Evolutionary conservation across 192 early-diverging fungal species (phyloP), one percentile per base, ranked within the genome.

Genomic region (Entomortierella beljakovae): DNA sequence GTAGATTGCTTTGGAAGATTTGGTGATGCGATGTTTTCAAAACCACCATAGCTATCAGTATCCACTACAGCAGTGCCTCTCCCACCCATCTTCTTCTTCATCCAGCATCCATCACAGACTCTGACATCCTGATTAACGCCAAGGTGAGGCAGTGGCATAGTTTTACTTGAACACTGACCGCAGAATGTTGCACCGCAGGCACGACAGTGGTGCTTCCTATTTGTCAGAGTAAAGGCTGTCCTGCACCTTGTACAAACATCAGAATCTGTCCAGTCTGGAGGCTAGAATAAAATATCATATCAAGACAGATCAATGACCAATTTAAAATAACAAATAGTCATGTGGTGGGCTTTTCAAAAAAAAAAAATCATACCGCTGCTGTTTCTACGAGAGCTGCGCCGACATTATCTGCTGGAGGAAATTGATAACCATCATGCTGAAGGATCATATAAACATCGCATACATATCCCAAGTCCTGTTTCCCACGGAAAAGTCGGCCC

Each of bases 181-280:
- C 97, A 98, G 68, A 94, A 99, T 22, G 95, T 96, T 37, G 91
- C 83, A 18, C 98, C 98, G 80, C 98, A 99, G 70, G 97, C 94
- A 76, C 98, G 92, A 70, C 98, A 99, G 82, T 99, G 98, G 80
- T 99, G 98, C 80, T 99, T 98, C 62, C 98, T 89, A 80, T 97
- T 99, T 42, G 96, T 95, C 3, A 96, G 85, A 20, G 97, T 98
- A 69, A 99, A 99, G 10, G 83, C 68, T 1, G 95, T 94, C 57
- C 98, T 88, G 81, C 98, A 99, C 49, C 98, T 90, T 85, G 92
- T 93, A 81, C 98, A 99, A 13, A 95, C 90, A 64, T 95, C 91
- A 43, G 92, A 93, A 72, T 99, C 97, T 9, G 92, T 91, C 98
- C 98, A 99, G 71, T 95, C 96, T 31, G 98, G 97, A 28, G 98